phyloP scores from a whole-genome alignment of 2,329 filamentous ascomycete genomes.

The Colletotrichum neosansevieriae region DNA sequence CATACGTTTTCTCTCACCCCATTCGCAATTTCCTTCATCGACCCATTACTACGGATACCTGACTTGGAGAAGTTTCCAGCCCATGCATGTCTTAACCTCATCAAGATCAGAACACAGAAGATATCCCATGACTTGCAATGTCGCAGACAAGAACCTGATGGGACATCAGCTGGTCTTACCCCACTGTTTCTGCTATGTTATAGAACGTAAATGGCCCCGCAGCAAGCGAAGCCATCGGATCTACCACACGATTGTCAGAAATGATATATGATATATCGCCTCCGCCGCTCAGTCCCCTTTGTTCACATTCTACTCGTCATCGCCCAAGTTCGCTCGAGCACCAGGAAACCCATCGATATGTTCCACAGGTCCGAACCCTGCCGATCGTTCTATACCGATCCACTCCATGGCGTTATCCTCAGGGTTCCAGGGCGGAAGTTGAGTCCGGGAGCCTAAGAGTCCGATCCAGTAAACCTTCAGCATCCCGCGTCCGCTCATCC shows the following conservation, averaged over 20 bases:
- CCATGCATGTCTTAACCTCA: conserved; percentile 37
- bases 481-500: conserved; percentile 17
- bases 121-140: conserved; percentile 28
- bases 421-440: conserved; percentile 10
- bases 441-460: conserved; percentile 25
- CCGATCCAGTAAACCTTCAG: conserved; percentile 29
- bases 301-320: conserved; percentile 25
- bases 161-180: conserved; percentile 6
- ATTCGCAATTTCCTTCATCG: conserved; percentile 33
- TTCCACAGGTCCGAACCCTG: conserved; percentile 30
- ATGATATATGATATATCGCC: conserved; percentile 38
- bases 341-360: conserved; percentile 17
- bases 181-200: conserved; percentile 31
- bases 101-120: conserved; percentile 12
- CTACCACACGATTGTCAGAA: conserved; percentile 31
- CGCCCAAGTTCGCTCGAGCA: conserved; percentile 3
- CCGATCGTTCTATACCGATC: conserved; percentile 29
- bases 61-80: conserved; percentile 17
- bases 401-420: conserved; percentile 26
- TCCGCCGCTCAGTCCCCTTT: conserved; percentile 35
- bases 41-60: conserved; percentile 27
- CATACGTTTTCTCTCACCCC: conserved; percentile 24
- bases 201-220: conserved; percentile 28
- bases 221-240: conserved; percentile 25
- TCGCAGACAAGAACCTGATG: conserved; percentile 27